Base-by-base conservation (phyloP, 106 monocot species). In the Phalaenopsis aphrodite region DNA sequence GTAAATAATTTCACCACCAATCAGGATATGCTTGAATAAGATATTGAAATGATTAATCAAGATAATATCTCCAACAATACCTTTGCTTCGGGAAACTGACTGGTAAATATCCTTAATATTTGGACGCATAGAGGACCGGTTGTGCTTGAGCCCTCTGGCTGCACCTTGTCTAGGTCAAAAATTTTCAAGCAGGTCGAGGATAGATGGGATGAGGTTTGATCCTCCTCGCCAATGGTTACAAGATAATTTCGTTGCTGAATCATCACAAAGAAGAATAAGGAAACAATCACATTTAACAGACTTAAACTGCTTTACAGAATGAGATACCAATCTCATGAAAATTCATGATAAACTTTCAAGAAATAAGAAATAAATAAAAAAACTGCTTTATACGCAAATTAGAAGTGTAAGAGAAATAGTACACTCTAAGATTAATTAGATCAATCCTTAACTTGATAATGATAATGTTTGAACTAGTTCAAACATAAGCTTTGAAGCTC, bases 91-190 rank as follows among this genome's bases (percentile, higher is more conserved):
- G 90, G 92, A 81, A 92, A 98, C 79, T 98, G 92, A 74, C 85
- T 94, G 23, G 97, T 98, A 75, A 98, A 98, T 39, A 98, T 81
- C 15, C 94, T 78, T 43, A 98, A 80, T 64, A 91, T 98, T 79
- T 98, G 97, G 76, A 94, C 56, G 58, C 97, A 98, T 24, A 89
- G 82, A 85, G 97, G 97, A 87, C 78, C 85, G 30, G 87, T 84
- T 39, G 79, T 85, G 81, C 97, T 98, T 52, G 97, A 98, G 57
- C 97, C 90, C 79, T 92, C 97, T 83, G 88, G 85, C 82, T 94
- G 85, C 83, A 92, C 88, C 88, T 94, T 98, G 81, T 98, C 97
- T 39, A 98, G 92, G 72, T 98, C 94, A 77, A 98, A 98, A 47
- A 98, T 84, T 84, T 98, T 98, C 17, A 94, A 84, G 80, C 94